phyloP scores from a whole-genome alignment of 768 basidiomycete genomes.

The Pleurotus ostreatus region DNA sequence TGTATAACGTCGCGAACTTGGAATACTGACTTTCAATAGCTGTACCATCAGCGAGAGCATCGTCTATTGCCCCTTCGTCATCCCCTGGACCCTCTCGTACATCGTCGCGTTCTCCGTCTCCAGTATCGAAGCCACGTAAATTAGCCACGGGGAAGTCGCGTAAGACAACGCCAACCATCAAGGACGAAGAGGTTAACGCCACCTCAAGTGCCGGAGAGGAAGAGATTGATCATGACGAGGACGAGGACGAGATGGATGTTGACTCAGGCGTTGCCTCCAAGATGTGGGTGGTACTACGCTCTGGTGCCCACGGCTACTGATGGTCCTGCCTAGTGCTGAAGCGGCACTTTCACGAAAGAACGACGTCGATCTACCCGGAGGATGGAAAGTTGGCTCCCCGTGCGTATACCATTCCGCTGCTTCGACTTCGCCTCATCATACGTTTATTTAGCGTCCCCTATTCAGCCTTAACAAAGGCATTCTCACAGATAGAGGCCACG shows the following conservation, averaged over 20 bases:
- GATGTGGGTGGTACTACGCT: conserved; percentile 38
- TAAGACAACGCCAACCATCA: conserved; percentile 19
- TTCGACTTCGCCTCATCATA: not conserved
- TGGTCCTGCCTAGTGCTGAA: conserved; percentile 50
- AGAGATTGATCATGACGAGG: conserved; percentile 39
- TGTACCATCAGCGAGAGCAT: not conserved
- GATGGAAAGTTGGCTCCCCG: conserved; percentile 85
- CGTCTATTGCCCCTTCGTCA: not conserved
- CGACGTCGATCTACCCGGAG: conserved; percentile 75
- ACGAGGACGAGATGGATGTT: conserved; percentile 34
- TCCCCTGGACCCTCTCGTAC: conserved; percentile 2
- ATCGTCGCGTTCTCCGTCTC: conserved; percentile 13
- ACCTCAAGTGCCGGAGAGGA: conserved; percentile 25
- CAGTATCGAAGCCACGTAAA: conserved; percentile 15
- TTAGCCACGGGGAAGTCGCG: conserved; percentile 20
- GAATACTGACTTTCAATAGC: not conserved
- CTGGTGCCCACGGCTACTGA: conserved; percentile 4
- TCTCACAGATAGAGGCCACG: conserved; percentile 86
- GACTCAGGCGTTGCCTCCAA: conserved; percentile 51
- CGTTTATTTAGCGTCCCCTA: conserved; percentile 74
- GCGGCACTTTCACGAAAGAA: conserved; percentile 53
- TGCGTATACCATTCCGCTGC: conserved; percentile 34
- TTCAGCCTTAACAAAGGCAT: conserved; percentile 84
- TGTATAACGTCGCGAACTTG: no score
- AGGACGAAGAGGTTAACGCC: conserved; percentile 20